Base-by-base conservation (phyloP, 768 basidiomycete genomes). In the Postia placenta region DNA sequence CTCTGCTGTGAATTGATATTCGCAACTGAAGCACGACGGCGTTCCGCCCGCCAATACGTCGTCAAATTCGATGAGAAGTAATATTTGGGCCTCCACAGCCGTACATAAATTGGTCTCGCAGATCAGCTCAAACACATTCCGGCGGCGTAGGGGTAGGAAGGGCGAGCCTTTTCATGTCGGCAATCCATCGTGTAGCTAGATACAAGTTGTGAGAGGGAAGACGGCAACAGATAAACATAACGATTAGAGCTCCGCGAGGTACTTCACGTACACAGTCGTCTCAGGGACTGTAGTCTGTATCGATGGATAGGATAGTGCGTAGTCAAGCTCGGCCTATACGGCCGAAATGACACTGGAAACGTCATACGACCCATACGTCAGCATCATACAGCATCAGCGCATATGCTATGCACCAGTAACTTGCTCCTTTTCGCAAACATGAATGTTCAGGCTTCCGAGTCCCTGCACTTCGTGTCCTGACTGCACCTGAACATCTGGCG, bases 361-460 rank as follows among this genome's bases (percentile, higher is more conserved):
- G 57, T 95, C 90, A 62, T 97, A 99, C 42, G 14, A 20, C 20
- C 20, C 12, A 15, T 56, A 17, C 38, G 27, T 24, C 19, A 41
- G 14, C 20, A 2, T 19, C n/a, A n/a, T n/a, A n/a, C n/a, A n/a
- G n/a, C n/a, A n/a, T n/a, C n/a, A n/a, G n/a, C n/a, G n/a, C n/a
- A n/a, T n/a, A n/a, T n/a, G n/a, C n/a, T n/a, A 65, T 77, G 20
- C 51, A 90, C 92, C 66, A 87, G 81, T 14, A 97, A 69, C 49
- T 92, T 83, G 22, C 79, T 75, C 57, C 84, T 79, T 63, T 92
- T 81, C 1, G 87, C 87, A 62, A 95, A 98, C 12, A 79, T 70
- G 59, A 96, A 95, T 60, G 97, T 88, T 88, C 89, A 96, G 57
- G 87, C 81, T 61, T n/a, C n/a, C n/a, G n/a, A n/a, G n/a, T 97